These are phyloP conservation scores for Talaromyces amestolkiae DNA, from an alignment of 2,329 filamentous ascomycete genomes.

Conservation along the genomic window DNA sequence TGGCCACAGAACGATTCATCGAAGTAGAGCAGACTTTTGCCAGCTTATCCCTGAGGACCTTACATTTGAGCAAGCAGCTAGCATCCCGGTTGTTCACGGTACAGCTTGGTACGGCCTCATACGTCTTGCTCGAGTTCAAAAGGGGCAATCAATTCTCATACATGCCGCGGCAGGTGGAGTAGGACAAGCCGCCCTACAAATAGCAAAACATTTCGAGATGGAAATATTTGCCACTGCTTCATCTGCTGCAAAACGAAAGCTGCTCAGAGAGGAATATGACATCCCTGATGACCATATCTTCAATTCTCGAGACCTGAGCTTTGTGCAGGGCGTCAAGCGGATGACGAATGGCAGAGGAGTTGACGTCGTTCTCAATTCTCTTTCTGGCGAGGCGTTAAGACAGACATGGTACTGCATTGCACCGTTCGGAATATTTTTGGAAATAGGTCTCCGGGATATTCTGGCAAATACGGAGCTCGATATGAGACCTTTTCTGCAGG, in stretches of 20 bases:
- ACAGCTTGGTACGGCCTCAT: conserved; percentile 21
- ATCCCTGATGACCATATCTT: conserved; percentile 16
- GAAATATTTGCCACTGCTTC: conserved; percentile 21
- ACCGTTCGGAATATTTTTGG: conserved; percentile 16
- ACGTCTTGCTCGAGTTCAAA: conserved; percentile 22
- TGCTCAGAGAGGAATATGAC: neutral
- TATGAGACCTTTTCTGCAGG: neutral
- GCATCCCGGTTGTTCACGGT: neutral
- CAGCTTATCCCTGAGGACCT: neutral
- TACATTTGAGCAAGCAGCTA: conserved; percentile 8
- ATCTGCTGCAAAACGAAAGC: conserved; percentile 15
- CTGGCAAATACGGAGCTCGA: neutral
- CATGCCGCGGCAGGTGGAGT: conserved; percentile 24
- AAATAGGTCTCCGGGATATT: conserved; percentile 15
- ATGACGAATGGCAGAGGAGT: conserved; percentile 11
- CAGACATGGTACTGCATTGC: conserved; percentile 16
- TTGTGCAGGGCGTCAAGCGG: neutral
- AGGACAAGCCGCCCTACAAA: conserved; percentile 23
- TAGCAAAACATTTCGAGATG: conserved; percentile 23
- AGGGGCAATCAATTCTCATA: conserved; percentile 24
- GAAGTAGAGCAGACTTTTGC: neutral
- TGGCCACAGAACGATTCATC: neutral
- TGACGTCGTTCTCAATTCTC: conserved; percentile 13
- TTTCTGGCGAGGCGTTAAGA: conserved; percentile 9
- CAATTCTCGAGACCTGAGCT: neutral